Percentiles rank a stretch among this genome's conserved stretches.
phyloP scores from a whole-genome alignment of 2,329 filamentous ascomycete species.

The Hypoxylon sp. region DNA sequence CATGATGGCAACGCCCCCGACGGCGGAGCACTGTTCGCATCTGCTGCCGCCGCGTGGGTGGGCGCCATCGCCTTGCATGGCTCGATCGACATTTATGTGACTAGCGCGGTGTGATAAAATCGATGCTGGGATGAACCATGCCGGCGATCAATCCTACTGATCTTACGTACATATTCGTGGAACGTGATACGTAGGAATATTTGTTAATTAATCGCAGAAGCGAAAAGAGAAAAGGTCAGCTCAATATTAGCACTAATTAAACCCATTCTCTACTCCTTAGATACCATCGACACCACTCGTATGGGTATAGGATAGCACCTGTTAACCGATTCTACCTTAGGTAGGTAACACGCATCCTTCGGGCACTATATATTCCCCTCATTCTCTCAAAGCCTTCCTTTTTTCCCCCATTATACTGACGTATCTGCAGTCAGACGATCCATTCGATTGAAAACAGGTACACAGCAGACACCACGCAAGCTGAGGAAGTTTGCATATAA shows the following conservation, averaged over 20 bases:
- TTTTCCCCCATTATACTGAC: not conserved
- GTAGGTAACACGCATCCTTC: not conserved
- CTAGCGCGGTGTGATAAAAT: constrained; percentile 40
- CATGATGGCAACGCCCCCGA: constrained; percentile 33
- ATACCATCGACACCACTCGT: not conserved
- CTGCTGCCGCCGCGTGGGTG: constrained; percentile 19
- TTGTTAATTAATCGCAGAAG: constrained; percentile 13
- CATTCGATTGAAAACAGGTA: constrained; percentile 14
- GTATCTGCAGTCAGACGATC: constrained; percentile 15
- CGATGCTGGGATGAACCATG: constrained; percentile 43
- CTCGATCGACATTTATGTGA: constrained; percentile 35
- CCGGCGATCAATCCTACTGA: constrained; percentile 40
- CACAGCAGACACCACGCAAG: constrained; percentile 12
- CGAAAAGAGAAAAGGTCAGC: constrained; percentile 4
- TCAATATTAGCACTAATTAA: not conserved
- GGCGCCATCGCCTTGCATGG: constrained; percentile 37
- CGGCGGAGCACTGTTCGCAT: constrained; percentile 35
- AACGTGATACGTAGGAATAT: constrained; percentile 33
- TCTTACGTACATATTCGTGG: constrained; percentile 40
- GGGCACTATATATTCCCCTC: not conserved
- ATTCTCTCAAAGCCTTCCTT: not conserved
- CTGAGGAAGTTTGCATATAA: constrained; percentile 13
- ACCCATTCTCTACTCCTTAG: not conserved
- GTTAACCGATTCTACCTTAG: not conserved
- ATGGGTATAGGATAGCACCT: not conserved